phyloP scores from a whole-genome alignment of 495 filamentous ascomycete genomes.

The Hypoxylon perforatum region DNA sequence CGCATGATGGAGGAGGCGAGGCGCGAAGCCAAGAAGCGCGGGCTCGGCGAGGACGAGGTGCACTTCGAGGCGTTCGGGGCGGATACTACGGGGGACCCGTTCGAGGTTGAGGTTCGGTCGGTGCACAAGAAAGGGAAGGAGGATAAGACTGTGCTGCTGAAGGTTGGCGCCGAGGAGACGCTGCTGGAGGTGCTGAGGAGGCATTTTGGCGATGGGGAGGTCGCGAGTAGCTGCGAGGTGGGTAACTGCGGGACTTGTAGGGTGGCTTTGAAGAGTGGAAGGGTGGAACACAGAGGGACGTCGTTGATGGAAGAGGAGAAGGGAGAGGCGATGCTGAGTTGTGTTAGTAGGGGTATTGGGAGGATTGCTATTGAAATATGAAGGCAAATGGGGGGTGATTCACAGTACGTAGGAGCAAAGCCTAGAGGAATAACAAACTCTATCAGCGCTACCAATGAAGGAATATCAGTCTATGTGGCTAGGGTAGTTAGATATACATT shows the following conservation, averaged over 20 bases:
- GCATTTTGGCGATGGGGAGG: constrained; percentile 51
- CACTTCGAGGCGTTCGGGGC: constrained; percentile 68
- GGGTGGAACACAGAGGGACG: constrained; percentile 65
- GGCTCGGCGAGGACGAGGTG: constrained; percentile 57
- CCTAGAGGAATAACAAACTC: too few species aligned
- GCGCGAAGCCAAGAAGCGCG: constrained; percentile 46
- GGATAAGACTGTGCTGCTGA: too few species aligned
- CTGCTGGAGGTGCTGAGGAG: constrained; percentile 55
- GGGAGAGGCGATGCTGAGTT: constrained; percentile 54
- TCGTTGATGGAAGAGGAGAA: constrained; percentile 59
- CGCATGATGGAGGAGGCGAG: constrained; percentile 61
- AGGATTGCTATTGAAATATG: constrained; percentile 59
- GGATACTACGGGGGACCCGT: constrained; percentile 64
- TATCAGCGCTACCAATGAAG: too few species aligned
- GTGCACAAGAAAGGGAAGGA: constrained; percentile 35
- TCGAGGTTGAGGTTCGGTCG: constrained; percentile 58
- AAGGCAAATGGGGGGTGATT: neutral
- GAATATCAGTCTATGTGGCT: too few species aligned
- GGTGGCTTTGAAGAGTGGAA: constrained; percentile 58
- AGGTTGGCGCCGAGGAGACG: constrained; percentile 56
- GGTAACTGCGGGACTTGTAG: constrained; percentile 71
- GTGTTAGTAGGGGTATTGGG: constrained; percentile 61
- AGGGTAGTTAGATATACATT: too few species aligned
- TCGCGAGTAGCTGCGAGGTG: constrained; percentile 64
- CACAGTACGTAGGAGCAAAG: too few species aligned